A percentile compares a stretch with the other conserved stretches of the same genome.
phyloP scores from a whole-genome alignment of 805 yeast species.

The Schizosaccharomyces pombe region DNA sequence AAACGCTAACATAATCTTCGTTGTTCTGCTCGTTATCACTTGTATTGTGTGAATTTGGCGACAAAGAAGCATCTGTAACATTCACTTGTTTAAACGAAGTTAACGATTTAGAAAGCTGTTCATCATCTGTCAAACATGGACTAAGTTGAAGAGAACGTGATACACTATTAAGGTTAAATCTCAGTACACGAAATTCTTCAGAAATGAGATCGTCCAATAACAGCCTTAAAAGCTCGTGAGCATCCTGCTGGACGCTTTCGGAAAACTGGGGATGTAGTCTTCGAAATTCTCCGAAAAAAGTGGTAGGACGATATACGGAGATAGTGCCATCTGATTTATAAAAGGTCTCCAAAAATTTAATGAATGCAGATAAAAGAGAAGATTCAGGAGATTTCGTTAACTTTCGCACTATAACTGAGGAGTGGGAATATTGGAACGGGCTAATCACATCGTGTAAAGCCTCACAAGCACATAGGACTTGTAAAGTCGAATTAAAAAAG shows the following conservation, averaged over 20 bases:
- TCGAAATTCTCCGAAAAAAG: background rate
- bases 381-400: background rate
- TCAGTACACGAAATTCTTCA: background rate
- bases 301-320: background rate
- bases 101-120: too few species aligned
- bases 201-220: background rate
- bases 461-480: constrained; percentile 31
- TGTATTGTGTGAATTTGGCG: background rate
- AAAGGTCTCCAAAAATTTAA: background rate
- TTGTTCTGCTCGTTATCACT: too few species aligned
- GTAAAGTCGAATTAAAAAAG: constrained; percentile 78
- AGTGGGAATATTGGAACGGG: too few species aligned
- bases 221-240: constrained; percentile 4
- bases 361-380: background rate
- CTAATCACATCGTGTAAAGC: background rate
- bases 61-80: background rate
- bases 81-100: background rate
- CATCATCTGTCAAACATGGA: background rate
- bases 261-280: constrained; percentile 2
- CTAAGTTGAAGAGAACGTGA: background rate
- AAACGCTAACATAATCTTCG: too few species aligned
- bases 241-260: background rate
- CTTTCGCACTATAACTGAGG: background rate
- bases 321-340: background rate
- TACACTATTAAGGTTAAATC: background rate